These are phyloP conservation scores for Balansia obtecta DNA, from an alignment of 2,329 filamentous ascomycete genomes.

Conservation along the genomic window DNA sequence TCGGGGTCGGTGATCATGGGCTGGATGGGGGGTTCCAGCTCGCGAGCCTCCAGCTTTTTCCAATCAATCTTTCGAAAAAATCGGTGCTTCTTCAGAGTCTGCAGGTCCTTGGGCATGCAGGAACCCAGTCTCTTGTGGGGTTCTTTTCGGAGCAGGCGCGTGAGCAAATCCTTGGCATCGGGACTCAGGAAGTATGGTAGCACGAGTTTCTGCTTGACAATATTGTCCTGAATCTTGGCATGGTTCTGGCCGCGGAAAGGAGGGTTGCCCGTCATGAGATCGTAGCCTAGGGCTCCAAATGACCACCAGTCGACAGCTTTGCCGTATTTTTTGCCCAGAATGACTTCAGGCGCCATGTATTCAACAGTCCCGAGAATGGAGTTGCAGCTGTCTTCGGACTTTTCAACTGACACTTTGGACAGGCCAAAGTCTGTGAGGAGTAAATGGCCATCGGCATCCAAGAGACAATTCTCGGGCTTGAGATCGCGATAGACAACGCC, in stretches of 20 bases:
- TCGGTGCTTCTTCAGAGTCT: slow-evolving; percentile 76
- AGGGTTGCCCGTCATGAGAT: slow-evolving; percentile 82
- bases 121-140: slow-evolving; percentile 79
- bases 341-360: slow-evolving; percentile 97
- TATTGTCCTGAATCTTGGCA: slow-evolving; percentile 91
- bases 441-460: slow-evolving; percentile 84
- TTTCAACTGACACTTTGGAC: slow-evolving; percentile 78
- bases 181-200: slow-evolving; percentile 84
- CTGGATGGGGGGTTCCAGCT: slow-evolving; percentile 78
- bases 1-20: slow-evolving; percentile 93
- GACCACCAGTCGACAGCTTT: slow-evolving; percentile 99
- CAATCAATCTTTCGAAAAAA: slow-evolving; percentile 98
- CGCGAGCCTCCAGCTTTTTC: slow-evolving; percentile 70
- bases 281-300: slow-evolving; percentile 81
- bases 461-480: slow-evolving; percentile 93
- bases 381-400: slow-evolving; percentile 51
- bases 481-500: slow-evolving; percentile 94
- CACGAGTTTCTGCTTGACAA: slow-evolving; percentile 79
- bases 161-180: slow-evolving; percentile 90
- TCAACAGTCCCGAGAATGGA: slow-evolving; percentile 91
- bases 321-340: slow-evolving; percentile 78
- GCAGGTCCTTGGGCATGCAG: slow-evolving; percentile 79
- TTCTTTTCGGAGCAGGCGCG: slow-evolving; percentile 80
- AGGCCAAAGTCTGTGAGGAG: slow-evolving; percentile 94
- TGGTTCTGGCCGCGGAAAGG: slow-evolving; percentile 88